Evolutionary conservation across 768 basidiomycete species (phyloP), one percentile per base, ranked within the genome.

Genomic region (Kondoa subrosea): DNA sequence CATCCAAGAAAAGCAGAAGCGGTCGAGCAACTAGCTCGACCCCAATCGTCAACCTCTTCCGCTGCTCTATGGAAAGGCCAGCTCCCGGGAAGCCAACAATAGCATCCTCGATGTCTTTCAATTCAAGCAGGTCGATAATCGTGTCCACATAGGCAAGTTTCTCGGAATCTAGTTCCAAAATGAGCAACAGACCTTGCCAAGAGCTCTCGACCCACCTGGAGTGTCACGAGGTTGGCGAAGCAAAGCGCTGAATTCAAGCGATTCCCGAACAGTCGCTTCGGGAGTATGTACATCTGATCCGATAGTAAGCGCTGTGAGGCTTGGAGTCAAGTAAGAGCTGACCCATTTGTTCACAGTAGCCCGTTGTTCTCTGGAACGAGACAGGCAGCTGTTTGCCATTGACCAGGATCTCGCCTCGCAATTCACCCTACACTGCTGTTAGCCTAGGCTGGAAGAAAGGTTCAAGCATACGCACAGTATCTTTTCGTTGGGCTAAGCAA

Each of bases 71-170:
- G 14, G 58, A 59, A 8, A 59, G 30, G 14, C 25, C 58, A 56
- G 40, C 40, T 50, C 21, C 40, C 40, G 40, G 8, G 40, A 21
- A 8, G 8, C 79, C 79, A 33, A 91, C 86, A 71, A 91, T 80
- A 0, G 87, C 89, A 71, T 91, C 89, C 1, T 88, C 84, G 1
- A 87, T 79, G 74, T 89, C 85, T 72, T 91, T 87, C 31, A 92
- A 80, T 76, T 90, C 90, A 31, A 90, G 81, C 75, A 89, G 84
- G 77, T 88, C 85, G 60, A 92, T 85, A 77, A 86, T 76, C 85
- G 89, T 76, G 56, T 74, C 73, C 68, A 73, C 72, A 63, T 74
- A 74, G 59, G 64, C 68, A 62, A 75, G 71, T 71, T 76, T 76
- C 70, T 76, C 75, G 34, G 56, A 8, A 21, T 50, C 40, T n/a